phyloP scores from a whole-genome alignment of 2,329 filamentous ascomycete genomes.

The Aspergillus felis region DNA sequence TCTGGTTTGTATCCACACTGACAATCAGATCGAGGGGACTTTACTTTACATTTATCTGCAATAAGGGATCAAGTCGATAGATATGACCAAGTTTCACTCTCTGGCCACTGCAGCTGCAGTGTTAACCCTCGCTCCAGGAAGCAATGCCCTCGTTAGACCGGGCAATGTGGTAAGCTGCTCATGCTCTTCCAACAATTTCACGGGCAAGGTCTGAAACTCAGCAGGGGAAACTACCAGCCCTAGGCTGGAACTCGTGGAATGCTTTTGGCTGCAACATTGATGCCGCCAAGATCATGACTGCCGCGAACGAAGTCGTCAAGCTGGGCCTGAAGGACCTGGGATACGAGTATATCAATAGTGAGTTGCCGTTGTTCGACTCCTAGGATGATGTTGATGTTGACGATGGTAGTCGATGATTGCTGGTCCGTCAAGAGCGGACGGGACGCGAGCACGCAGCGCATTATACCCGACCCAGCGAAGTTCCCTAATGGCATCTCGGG shows the following conservation, averaged over 20 bases:
- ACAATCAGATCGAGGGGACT: no score
- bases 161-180: slow-evolving; percentile 23
- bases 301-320: slow-evolving; percentile 44
- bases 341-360: slow-evolving; percentile 47
- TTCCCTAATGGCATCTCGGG: slow-evolving; percentile 59
- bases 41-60: no score
- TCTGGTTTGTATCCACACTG: no score
- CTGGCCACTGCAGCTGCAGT: slow-evolving; percentile 4
- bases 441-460: slow-evolving; percentile 41
- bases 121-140: slow-evolving; percentile 15
- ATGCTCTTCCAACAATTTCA: background rate
- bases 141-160: slow-evolving; percentile 22
- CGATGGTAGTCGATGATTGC: slow-evolving; percentile 55
- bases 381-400: background rate
- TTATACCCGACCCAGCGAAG: slow-evolving; percentile 46
- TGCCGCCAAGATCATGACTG: slow-evolving; percentile 44
- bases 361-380: background rate
- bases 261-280: slow-evolving; percentile 48
- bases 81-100: slow-evolving; percentile 1
- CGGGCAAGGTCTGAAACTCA: background rate
- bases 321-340: slow-evolving; percentile 47
- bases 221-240: slow-evolving; percentile 26
- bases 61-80: no score
- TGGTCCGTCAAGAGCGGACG: slow-evolving; percentile 48
- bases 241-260: slow-evolving; percentile 48